A percentile compares a stretch with the other conserved stretches of the same genome.
Conservation (phyloP, 495 filamentous ascomycete genomes). For the Ascobolus immersus region DNA sequence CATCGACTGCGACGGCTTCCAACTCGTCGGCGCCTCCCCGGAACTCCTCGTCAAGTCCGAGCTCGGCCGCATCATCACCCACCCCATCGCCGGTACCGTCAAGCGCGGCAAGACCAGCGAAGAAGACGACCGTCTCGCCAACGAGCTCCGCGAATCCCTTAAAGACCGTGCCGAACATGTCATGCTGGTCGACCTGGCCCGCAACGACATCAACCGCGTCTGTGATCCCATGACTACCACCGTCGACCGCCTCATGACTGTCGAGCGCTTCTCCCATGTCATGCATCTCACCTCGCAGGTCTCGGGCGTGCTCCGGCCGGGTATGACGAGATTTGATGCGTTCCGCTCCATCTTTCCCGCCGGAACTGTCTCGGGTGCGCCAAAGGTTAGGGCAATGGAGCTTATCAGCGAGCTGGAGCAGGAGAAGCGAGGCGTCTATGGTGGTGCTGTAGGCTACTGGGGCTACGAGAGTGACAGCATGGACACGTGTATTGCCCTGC, state of each 20-base stretch:
- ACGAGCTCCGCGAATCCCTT: conserved; percentile 48
- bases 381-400: conserved; percentile 91
- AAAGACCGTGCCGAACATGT: conserved; percentile 97
- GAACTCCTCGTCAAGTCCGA: conserved; percentile 84
- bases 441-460: conserved; percentile 89
- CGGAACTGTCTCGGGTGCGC: conserved; percentile 78
- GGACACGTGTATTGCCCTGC: conserved; percentile 95
- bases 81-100: conserved; percentile 90
- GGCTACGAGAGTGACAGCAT: conserved; percentile 67
- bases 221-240: conserved; percentile 72
- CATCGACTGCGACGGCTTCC: conserved; percentile 69
- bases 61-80: conserved; percentile 68
- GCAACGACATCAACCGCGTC: conserved; percentile 90
- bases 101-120: conserved; percentile 54
- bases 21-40: conserved; percentile 81
- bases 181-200: conserved; percentile 93
- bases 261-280: conserved; percentile 86
- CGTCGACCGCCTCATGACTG: conserved; percentile 83
- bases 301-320: conserved; percentile 55
- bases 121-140: conserved; percentile 56
- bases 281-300: conserved; percentile 94
- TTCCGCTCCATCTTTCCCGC: conserved; percentile 92
- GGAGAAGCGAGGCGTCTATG: conserved; percentile 87
- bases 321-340: conserved; percentile 78
- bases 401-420: conserved; percentile 80